phyloP scores from a whole-genome alignment of 805 yeast genomes.

The Grigorovia transvaalensis region DNA sequence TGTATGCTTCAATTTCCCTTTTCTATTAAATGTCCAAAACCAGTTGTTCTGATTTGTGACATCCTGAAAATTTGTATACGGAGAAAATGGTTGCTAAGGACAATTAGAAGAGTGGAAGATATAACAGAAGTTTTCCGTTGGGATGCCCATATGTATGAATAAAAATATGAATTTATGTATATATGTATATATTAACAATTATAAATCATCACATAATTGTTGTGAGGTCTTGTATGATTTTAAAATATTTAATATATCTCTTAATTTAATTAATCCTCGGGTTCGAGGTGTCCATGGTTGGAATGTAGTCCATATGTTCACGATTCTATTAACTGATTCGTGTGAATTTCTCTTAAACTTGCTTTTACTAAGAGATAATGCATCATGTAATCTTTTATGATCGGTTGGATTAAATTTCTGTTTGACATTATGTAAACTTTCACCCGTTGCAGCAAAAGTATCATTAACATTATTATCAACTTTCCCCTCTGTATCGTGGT shows the following conservation, averaged over 20 bases:
- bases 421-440: no score
- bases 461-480: no score
- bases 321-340: constrained; percentile 18
- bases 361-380: constrained; percentile 3
- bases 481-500: background rate
- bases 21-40: no score
- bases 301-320: constrained; percentile 21
- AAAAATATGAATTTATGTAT: background rate
- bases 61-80: background rate
- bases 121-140: no score
- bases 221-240: constrained; percentile 18
- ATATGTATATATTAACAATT: background rate
- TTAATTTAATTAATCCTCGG: constrained; percentile 23
- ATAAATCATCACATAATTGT: constrained; percentile 14
- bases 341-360: constrained; percentile 11
- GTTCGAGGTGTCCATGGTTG: constrained; percentile 27
- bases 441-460: no score
- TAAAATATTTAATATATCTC: constrained; percentile 23
- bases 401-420: background rate
- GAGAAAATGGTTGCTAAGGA: background rate
- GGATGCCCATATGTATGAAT: no score
- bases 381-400: background rate
- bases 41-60: no score
- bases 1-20: no score
- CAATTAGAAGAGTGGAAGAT: background rate